phyloP scores from a whole-genome alignment of 805 yeast species.

The Tetrapisispora phaffii region DNA sequence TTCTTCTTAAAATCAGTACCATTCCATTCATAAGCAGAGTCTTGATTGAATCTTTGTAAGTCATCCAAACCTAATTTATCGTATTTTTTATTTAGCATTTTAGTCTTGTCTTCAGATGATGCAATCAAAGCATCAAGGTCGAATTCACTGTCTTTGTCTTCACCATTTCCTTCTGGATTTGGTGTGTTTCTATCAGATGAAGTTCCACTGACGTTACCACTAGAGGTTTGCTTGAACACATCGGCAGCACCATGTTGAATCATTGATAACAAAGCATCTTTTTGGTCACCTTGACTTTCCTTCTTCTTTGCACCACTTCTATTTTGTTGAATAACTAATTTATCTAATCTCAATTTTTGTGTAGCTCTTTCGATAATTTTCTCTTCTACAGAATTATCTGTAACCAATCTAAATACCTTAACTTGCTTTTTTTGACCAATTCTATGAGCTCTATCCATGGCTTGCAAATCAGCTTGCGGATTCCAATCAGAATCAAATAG shows the following conservation, averaged over 20 bases:
- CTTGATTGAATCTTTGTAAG: constrained; percentile 63
- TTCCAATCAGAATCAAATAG: constrained; percentile 80
- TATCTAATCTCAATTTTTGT: constrained; percentile 68
- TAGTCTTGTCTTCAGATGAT: constrained; percentile 55
- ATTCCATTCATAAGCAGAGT: constrained; percentile 79
- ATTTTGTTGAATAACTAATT: constrained; percentile 75
- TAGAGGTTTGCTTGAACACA: constrained; percentile 31
- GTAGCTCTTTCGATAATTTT: constrained; percentile 75
- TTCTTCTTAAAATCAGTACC: constrained; percentile 70
- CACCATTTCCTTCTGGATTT: constrained; percentile 14
- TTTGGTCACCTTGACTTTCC: constrained; percentile 33
- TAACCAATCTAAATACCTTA: constrained; percentile 63
- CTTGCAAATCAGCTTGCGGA: constrained; percentile 82
- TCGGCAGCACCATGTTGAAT: constrained; percentile 76
- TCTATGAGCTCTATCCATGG: constrained; percentile 85
- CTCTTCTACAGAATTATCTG: constrained; percentile 78
- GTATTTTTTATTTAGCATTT: constrained; percentile 51
- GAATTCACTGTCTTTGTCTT: constrained; percentile 32
- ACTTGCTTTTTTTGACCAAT: constrained; percentile 83
- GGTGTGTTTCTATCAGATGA: constrained; percentile 21
- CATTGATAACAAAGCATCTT: constrained; percentile 70
- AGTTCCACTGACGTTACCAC: constrained; percentile 5
- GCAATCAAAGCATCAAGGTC: constrained; percentile 53
- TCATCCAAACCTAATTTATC: constrained; percentile 65
- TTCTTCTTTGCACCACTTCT: constrained; percentile 28